Evolutionary conservation across 129 eudicot genomes (phyloP).

Genomic region (Ambrosia artemisiifolia): DNA sequence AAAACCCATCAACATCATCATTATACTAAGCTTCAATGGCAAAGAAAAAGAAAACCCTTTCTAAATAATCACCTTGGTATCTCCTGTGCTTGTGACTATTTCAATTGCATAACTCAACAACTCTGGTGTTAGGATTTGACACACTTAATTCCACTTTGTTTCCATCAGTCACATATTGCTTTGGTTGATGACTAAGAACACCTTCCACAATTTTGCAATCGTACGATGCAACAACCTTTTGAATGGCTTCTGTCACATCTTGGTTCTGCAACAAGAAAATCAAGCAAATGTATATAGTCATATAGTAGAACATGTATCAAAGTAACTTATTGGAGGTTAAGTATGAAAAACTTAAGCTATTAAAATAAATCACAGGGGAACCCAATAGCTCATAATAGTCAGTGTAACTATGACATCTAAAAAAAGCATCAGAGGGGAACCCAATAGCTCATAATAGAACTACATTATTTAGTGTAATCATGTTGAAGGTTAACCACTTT

Average conservation of each 20-base stretch:
- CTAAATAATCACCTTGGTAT: conserved; percentile 55
- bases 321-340: too few species aligned
- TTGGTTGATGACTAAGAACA: conserved; percentile 83
- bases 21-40: background rate
- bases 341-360: too few species aligned
- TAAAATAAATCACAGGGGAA: too few species aligned
- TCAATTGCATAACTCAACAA: conserved; percentile 84
- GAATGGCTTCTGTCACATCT: conserved; percentile 83
- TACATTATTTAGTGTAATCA: too few species aligned
- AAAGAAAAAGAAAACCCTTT: background rate
- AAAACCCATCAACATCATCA: conserved; percentile 9
- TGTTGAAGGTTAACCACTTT: too few species aligned
- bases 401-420: too few species aligned
- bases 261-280: conserved; percentile 41
- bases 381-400: too few species aligned
- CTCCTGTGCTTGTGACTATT: conserved; percentile 81
- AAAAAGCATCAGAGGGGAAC: too few species aligned
- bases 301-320: too few species aligned
- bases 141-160: conserved; percentile 81
- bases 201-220: conserved; percentile 94
- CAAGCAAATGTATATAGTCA: background rate
- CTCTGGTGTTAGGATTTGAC: conserved; percentile 72
- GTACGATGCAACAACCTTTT: conserved; percentile 84
- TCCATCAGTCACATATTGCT: conserved; percentile 86
- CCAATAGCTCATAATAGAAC: too few species aligned